Conservation (phyloP, 1,139 yeast species). For the Pneumocystis jirovecii region DNA sequence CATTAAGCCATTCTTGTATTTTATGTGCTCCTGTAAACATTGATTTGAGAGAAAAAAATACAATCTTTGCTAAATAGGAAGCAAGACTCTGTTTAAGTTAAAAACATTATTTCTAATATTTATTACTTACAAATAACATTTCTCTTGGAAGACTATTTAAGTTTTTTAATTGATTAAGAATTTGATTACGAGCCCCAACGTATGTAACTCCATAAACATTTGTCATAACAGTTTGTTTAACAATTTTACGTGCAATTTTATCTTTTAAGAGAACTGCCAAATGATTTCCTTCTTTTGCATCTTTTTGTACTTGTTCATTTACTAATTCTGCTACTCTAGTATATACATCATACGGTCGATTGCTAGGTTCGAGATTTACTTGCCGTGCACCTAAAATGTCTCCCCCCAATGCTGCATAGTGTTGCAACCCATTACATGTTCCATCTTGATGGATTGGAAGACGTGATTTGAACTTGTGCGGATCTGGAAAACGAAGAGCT, state of each 20-base stretch:
- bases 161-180: conserved; percentile 33
- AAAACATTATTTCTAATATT: not conserved
- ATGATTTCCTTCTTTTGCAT: conserved; percentile 41
- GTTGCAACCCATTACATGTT: conserved; percentile 93
- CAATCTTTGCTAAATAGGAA: conserved; percentile 58
- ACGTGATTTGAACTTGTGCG: conserved; percentile 58
- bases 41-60: conserved; percentile 70
- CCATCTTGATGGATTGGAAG: conserved; percentile 96
- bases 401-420: conserved; percentile 96
- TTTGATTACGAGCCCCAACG: conserved; percentile 84
- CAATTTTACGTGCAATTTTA: conserved; percentile 67
- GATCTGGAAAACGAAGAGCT: conserved; percentile 59
- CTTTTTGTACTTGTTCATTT: conserved; percentile 35
- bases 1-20: conserved; percentile 93
- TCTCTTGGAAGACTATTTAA: conserved; percentile 25
- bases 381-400: conserved; percentile 88
- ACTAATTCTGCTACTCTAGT: conserved; percentile 69
- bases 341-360: conserved; percentile 84
- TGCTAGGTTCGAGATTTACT: conserved; percentile 72
- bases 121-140: conserved; percentile 3
- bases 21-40: conserved; percentile 84
- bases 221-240: conserved; percentile 96
- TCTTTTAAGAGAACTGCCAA: conserved; percentile 43
- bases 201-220: conserved; percentile 95
- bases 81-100: conserved; percentile 26